These are phyloP conservation scores for Globomyces sp. DNA, from an alignment of 371 early-diverging fungal genomes.

Conservation along the genomic window DNA sequence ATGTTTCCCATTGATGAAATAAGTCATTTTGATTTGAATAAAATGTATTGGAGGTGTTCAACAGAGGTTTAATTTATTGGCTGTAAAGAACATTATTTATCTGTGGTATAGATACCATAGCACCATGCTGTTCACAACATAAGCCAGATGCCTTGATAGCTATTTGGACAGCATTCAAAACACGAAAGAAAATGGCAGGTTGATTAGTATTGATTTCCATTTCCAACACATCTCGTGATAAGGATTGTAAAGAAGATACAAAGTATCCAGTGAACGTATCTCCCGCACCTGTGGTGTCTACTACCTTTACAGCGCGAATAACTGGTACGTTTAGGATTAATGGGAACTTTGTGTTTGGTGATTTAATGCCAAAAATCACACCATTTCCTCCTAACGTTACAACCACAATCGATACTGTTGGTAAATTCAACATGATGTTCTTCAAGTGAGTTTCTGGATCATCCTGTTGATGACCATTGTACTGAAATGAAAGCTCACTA, in stretches of 20 bases:
- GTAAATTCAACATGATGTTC: conserved; percentile 25
- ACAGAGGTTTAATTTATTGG: no score
- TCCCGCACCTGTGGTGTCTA: conserved; percentile 55
- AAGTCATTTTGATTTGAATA: no score
- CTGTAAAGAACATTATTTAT: background rate
- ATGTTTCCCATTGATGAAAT: no score
- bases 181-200: conserved; percentile 25
- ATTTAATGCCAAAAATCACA: conserved; percentile 29
- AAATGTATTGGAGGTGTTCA: no score
- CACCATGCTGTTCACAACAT: conserved; percentile 50
- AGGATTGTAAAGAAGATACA: conserved; percentile 50
- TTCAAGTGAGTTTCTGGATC: background rate
- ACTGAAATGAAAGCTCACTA: conserved; percentile 15
- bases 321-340: conserved; percentile 24
- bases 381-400: conserved; percentile 76
- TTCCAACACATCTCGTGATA: conserved; percentile 9
- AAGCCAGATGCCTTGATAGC: conserved; percentile 54
- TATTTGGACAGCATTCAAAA: conserved; percentile 41
- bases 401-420: conserved; percentile 57
- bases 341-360: conserved; percentile 39
- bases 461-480: background rate
- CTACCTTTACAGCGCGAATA: conserved; percentile 20
- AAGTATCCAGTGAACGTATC: conserved; percentile 87
- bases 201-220: conserved; percentile 16
- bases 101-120: conserved; percentile 53